Percentiles rank a stretch among this genome's conserved stretches.
Conservation (phyloP, 495 filamentous ascomycete species). For the Ramalina intermedia region DNA sequence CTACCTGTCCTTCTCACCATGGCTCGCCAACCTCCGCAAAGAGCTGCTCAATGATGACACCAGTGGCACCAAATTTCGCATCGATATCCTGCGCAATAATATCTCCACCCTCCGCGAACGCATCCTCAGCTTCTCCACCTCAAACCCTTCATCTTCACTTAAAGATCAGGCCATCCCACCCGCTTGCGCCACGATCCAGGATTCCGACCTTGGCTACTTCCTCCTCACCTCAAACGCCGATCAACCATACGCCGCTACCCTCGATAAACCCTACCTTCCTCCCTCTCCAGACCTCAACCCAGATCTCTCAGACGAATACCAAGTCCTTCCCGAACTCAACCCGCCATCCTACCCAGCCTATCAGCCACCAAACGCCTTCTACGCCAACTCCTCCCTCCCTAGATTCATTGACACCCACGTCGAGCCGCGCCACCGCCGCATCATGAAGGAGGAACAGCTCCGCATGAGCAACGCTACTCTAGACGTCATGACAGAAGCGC, state of each 20-base stretch:
- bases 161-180: constrained; percentile 32
- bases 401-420: constrained; percentile 45
- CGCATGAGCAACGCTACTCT: constrained; percentile 62
- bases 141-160: constrained; percentile 12
- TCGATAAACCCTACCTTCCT: constrained; percentile 46
- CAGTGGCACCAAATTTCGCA: constrained; percentile 55
- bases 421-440: constrained; percentile 42
- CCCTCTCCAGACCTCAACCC: not conserved
- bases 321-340: constrained; percentile 18
- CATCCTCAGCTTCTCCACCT: constrained; percentile 39
- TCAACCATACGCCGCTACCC: constrained; percentile 46
- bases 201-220: constrained; percentile 66
- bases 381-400: constrained; percentile 39
- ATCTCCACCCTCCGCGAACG: constrained; percentile 45
- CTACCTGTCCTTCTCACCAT: constrained; percentile 55
- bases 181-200: constrained; percentile 48
- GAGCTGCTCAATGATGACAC: constrained; percentile 54
- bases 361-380: constrained; percentile 52
- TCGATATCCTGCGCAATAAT: constrained; percentile 53
- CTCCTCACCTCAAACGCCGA: constrained; percentile 54
- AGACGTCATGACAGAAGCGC: constrained; percentile 59
- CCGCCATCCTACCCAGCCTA: constrained; percentile 43
- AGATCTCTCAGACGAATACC: constrained; percentile 16
- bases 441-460: constrained; percentile 50
- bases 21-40: constrained; percentile 60